phyloP scores from a whole-genome alignment of 164 flowering plant species.

The Akebia trifoliata region DNA sequence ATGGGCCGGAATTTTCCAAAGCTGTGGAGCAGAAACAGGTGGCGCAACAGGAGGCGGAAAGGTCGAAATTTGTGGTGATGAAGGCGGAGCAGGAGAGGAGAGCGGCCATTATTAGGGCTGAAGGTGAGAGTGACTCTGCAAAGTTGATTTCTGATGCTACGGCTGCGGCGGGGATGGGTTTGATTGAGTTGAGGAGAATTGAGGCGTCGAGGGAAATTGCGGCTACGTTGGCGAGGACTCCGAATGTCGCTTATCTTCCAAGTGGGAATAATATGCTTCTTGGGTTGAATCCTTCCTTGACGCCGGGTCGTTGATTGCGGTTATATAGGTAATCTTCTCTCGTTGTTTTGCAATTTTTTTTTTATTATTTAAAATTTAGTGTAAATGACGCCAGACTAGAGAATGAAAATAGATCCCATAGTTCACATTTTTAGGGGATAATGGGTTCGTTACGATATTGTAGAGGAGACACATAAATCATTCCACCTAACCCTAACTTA shows the following conservation, averaged over 20 bases:
- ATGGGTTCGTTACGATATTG: too few species aligned
- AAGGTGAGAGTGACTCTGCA: slow-evolving; percentile 87
- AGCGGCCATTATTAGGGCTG: slow-evolving; percentile 72
- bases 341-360: background rate
- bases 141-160: slow-evolving; percentile 82
- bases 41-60: slow-evolving; percentile 94
- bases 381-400: too few species aligned
- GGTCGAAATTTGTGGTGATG: slow-evolving; percentile 72
- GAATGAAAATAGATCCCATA: too few species aligned
- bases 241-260: slow-evolving; percentile 71
- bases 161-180: slow-evolving; percentile 56
- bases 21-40: slow-evolving; percentile 48
- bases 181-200: slow-evolving; percentile 77
- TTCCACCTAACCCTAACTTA: too few species aligned
- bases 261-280: slow-evolving; percentile 57
- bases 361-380: too few species aligned
- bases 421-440: too few species aligned
- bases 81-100: slow-evolving; percentile 89
- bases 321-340: background rate
- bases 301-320: slow-evolving; percentile 29
- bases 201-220: slow-evolving; percentile 82
- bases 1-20: slow-evolving; percentile 17
- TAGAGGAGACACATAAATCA: too few species aligned
- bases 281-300: slow-evolving; percentile 46
- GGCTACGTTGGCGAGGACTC: slow-evolving; percentile 46